Conservation (phyloP, 768 basidiomycete genomes). For the Pleurotus giganteus region DNA sequence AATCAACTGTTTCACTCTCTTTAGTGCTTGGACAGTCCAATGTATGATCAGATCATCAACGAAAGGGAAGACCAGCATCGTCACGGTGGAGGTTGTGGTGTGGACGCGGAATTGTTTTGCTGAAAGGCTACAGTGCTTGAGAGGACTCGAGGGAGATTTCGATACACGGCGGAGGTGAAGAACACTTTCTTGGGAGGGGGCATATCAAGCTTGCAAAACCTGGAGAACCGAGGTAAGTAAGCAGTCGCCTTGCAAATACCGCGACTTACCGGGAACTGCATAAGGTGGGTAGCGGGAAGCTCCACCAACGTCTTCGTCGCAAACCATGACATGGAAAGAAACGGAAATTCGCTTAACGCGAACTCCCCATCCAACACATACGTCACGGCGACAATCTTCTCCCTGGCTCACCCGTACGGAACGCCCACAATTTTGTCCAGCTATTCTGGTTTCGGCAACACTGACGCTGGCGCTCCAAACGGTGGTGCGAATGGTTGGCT, state of each 20-base stretch:
- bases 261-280: neutral
- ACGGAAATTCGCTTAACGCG: constrained; percentile 50
- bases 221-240: constrained; percentile 46
- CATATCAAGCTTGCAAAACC: constrained; percentile 49
- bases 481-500: constrained; percentile 59
- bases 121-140: no score
- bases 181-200: constrained; percentile 50
- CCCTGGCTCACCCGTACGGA: constrained; percentile 66
- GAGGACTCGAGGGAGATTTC: no score
- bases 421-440: constrained; percentile 62
- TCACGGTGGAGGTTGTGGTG: no score
- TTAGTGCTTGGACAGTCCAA: no score
- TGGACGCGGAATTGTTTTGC: no score
- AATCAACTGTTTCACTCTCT: no score
- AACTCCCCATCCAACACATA: constrained; percentile 68
- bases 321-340: constrained; percentile 74
- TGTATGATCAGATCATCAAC: no score
- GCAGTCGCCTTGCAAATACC: neutral
- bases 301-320: constrained; percentile 64
- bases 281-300: constrained; percentile 57
- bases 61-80: no score
- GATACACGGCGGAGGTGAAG: constrained; percentile 53
- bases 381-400: constrained; percentile 57
- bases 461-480: constrained; percentile 61
- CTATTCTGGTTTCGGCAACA: constrained; percentile 44